These are phyloP conservation scores for Neofusicoccum umdonicola DNA, from an alignment of 2,329 filamentous ascomycete genomes.

Conservation along the genomic window DNA sequence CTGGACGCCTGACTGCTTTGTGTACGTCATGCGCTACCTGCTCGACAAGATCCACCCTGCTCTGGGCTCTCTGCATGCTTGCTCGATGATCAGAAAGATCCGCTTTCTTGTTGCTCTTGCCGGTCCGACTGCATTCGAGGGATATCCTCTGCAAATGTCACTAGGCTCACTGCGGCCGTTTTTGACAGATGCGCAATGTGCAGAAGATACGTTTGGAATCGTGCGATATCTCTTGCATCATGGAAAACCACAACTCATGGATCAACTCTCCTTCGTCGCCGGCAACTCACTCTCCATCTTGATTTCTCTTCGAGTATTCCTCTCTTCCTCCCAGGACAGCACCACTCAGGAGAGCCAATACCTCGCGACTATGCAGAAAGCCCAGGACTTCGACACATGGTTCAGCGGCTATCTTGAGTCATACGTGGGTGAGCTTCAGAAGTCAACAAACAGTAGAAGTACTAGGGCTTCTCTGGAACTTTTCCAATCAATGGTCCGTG, in stretches of 20 bases:
- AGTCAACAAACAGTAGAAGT: neutral
- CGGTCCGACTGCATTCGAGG: slow-evolving; percentile 67
- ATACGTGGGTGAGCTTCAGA: slow-evolving; percentile 37
- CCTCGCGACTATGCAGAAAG: slow-evolving; percentile 70
- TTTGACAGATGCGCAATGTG: slow-evolving; percentile 79
- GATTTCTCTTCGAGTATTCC: slow-evolving; percentile 72
- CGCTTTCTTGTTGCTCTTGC: slow-evolving; percentile 77
- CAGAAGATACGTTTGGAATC: slow-evolving; percentile 85
- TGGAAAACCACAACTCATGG: slow-evolving; percentile 63
- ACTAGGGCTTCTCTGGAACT: slow-evolving; percentile 38
- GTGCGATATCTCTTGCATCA: slow-evolving; percentile 76
- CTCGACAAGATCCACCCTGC: slow-evolving; percentile 79
- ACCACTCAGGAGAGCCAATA: slow-evolving; percentile 85
- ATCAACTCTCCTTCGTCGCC: slow-evolving; percentile 71
- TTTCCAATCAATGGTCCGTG: slow-evolving; percentile 66
- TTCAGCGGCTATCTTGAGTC: slow-evolving; percentile 65
- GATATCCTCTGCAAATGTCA: slow-evolving; percentile 88
- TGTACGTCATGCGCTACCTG: slow-evolving; percentile 72
- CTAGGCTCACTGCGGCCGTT: slow-evolving; percentile 77
- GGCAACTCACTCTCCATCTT: slow-evolving; percentile 78
- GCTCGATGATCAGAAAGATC: slow-evolving; percentile 81
- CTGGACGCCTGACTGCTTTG: slow-evolving; percentile 74
- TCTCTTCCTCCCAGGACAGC: slow-evolving; percentile 71
- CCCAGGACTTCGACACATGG: slow-evolving; percentile 75
- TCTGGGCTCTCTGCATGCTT: slow-evolving; percentile 81